Conservation (phyloP, 257 asterid species). For the Ilex aquifolium region DNA sequence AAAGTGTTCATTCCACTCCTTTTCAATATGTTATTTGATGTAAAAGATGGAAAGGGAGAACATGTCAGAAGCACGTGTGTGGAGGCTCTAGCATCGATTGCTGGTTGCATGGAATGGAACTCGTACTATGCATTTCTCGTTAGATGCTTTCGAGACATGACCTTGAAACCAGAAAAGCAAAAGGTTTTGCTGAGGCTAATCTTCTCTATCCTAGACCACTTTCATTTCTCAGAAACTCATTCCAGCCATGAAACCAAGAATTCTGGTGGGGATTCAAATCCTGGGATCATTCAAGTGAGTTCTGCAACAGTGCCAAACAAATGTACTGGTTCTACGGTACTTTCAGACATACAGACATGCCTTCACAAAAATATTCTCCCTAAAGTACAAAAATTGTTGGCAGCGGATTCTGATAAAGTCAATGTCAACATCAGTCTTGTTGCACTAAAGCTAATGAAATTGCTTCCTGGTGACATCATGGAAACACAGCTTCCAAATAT, state of each 20-base stretch:
- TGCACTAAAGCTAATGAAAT: slow-evolving; percentile 78
- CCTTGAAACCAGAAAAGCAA: slow-evolving; percentile 62
- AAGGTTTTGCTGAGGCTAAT: slow-evolving; percentile 64
- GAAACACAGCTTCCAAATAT: slow-evolving; percentile 77
- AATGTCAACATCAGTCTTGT: slow-evolving; percentile 68
- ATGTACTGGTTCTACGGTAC: slow-evolving; percentile 19
- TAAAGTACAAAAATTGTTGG: slow-evolving; percentile 66
- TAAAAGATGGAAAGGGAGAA: slow-evolving; percentile 82
- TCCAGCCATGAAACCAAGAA: slow-evolving; percentile 26
- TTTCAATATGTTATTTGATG: slow-evolving; percentile 63
- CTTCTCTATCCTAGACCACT: slow-evolving; percentile 65
- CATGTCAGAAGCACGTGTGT: slow-evolving; percentile 72
- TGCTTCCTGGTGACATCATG: slow-evolving; percentile 81
- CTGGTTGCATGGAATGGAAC: slow-evolving; percentile 78
- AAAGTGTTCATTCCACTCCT: slow-evolving; percentile 74
- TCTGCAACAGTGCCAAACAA: slow-evolving; percentile 25
- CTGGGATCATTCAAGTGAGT: slow-evolving; percentile 21
- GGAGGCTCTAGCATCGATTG: slow-evolving; percentile 71
- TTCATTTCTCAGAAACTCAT: slow-evolving; percentile 52
- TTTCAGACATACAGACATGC: slow-evolving; percentile 38
- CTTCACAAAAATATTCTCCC: slow-evolving; percentile 61
- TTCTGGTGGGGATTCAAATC: slow-evolving; percentile 37
- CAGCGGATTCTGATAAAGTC: slow-evolving; percentile 56
- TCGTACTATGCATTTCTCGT: slow-evolving; percentile 50
- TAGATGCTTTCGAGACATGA: slow-evolving; percentile 73